These are phyloP conservation scores for Dryadomyces sulphureus DNA, from an alignment of 2,329 filamentous ascomycete genomes.

Conservation along the genomic window DNA sequence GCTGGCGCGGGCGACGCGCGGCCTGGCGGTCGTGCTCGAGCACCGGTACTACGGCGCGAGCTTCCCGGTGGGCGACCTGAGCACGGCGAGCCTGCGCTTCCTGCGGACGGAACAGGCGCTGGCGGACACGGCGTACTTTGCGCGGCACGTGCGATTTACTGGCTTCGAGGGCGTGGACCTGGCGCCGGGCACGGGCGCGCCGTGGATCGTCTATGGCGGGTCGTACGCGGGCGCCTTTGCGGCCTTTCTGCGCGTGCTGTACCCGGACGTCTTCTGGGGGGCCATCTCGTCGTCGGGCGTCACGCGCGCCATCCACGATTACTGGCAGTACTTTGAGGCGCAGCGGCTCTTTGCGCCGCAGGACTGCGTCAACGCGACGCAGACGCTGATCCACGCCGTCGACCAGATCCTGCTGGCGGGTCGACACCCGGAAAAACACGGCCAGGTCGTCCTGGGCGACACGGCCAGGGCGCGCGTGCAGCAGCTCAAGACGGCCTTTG, in stretches of 20 bases:
- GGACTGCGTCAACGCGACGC: conserved; percentile 49
- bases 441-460: not conserved
- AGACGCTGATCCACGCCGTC: conserved; percentile 36
- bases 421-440: no score
- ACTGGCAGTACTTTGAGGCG: conserved; percentile 47
- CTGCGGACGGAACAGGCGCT: conserved; percentile 71
- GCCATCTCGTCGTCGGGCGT: conserved; percentile 72
- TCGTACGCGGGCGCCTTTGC: conserved; percentile 72
- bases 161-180: conserved; percentile 50
- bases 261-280: conserved; percentile 66
- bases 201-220: conserved; percentile 71
- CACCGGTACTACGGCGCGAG: conserved; percentile 78
- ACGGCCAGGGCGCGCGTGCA: conserved; percentile 5
- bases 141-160: conserved; percentile 53
- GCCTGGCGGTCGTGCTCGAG: conserved; percentile 68
- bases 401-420: conserved; percentile 33
- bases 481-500: conserved; percentile 28
- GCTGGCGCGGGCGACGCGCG: conserved; percentile 54
- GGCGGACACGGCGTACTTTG: conserved; percentile 72
- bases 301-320: conserved; percentile 63
- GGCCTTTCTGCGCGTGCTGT: conserved; percentile 59
- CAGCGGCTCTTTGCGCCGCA: conserved; percentile 32
- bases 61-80: conserved; percentile 51
- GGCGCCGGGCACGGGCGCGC: conserved; percentile 24
- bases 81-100: conserved; percentile 59